Evolutionary conservation across 768 basidiomycete genomes (phyloP).

Genomic region (Termitomyces sp.): DNA sequence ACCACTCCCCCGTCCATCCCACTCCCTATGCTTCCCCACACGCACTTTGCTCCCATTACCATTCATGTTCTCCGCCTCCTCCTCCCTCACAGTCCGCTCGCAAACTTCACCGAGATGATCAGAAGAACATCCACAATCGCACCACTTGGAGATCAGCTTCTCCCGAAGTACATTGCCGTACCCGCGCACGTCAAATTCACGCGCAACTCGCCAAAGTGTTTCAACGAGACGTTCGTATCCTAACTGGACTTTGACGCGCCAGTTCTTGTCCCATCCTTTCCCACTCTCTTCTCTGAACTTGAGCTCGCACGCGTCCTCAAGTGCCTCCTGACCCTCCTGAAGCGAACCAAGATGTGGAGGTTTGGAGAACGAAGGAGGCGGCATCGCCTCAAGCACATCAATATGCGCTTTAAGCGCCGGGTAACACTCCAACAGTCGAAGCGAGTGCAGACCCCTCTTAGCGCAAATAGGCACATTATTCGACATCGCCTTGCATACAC

Average conservation of each 20-base stretch:
- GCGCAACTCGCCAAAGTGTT: slow-evolving; percentile 64
- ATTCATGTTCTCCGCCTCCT: slow-evolving; percentile 34
- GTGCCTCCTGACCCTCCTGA: slow-evolving; percentile 49
- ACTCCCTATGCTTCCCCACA: slow-evolving; percentile 65
- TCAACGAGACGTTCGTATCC: slow-evolving; percentile 62
- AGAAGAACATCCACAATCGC: slow-evolving; percentile 76
- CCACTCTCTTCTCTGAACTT: slow-evolving; percentile 40
- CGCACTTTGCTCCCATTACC: slow-evolving; percentile 22
- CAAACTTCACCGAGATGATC: slow-evolving; percentile 76
- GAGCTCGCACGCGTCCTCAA: slow-evolving; percentile 61
- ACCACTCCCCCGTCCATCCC: slow-evolving; percentile 73
- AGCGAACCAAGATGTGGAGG: slow-evolving; percentile 61
- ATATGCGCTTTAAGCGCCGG: slow-evolving; percentile 57
- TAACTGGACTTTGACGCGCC: slow-evolving; percentile 51
- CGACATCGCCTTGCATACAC: slow-evolving; percentile 49
- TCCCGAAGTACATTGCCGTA: slow-evolving; percentile 66
- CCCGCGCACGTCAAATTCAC: slow-evolving; percentile 68
- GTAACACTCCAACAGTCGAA: slow-evolving; percentile 57
- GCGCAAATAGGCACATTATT: slow-evolving; percentile 63
- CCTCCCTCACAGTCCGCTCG: slow-evolving; percentile 64
- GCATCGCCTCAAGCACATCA: slow-evolving; percentile 52
- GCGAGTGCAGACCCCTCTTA: slow-evolving; percentile 61
- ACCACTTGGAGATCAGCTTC: slow-evolving; percentile 72
- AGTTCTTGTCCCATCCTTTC: slow-evolving; percentile 45
- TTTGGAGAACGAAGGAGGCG: slow-evolving; percentile 52